Evolutionary conservation across 192 early-diverging fungal species (phyloP).

Genomic region (Martensiomyces pterosporus): DNA sequence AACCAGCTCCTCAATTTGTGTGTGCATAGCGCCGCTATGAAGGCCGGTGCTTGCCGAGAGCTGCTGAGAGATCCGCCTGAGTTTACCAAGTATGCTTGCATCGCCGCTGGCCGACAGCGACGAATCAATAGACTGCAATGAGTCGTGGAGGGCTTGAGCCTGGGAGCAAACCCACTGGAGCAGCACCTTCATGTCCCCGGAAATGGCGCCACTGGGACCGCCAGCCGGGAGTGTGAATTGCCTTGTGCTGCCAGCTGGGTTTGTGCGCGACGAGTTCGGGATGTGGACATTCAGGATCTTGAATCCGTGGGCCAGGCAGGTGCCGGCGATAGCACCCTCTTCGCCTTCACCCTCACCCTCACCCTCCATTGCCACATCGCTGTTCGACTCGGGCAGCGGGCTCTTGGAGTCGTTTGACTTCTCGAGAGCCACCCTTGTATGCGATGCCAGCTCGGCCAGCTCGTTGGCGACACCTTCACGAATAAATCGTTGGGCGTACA

Average conservation of each 20-base stretch:
- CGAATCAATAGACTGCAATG: neutral
- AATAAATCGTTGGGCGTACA: slow-evolving; percentile 57
- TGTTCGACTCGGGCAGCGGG: too few species aligned
- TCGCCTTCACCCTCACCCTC: neutral
- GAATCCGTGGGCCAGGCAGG: slow-evolving; percentile 6
- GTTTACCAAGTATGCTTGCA: neutral
- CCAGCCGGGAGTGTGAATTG: neutral
- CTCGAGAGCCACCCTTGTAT: too few species aligned
- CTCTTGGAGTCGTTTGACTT: too few species aligned
- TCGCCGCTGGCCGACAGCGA: neutral
- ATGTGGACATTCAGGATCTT: slow-evolving; percentile 4
- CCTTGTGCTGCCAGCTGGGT: neutral
- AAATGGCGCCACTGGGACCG: neutral
- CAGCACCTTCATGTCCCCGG: neutral
- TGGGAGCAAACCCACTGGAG: slow-evolving; percentile 8
- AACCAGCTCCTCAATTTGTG: slow-evolving; percentile 1
- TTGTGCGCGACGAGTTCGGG: slow-evolving; percentile 4
- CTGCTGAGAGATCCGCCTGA: slow-evolving; percentile 9
- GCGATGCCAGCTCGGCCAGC: slow-evolving; percentile 47
- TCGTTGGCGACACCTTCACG: slow-evolving; percentile 73
- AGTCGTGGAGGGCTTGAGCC: slow-evolving; percentile 10
- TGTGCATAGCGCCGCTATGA: neutral
- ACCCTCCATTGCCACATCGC: neutral
- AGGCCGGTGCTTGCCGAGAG: neutral
- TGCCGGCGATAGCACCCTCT: neutral